A percentile compares a stretch with the other conserved stretches of the same genome.
Evolutionary conservation across 75 land plant species (phyloP).

Genomic region (Pinus tabuliformis): DNA sequence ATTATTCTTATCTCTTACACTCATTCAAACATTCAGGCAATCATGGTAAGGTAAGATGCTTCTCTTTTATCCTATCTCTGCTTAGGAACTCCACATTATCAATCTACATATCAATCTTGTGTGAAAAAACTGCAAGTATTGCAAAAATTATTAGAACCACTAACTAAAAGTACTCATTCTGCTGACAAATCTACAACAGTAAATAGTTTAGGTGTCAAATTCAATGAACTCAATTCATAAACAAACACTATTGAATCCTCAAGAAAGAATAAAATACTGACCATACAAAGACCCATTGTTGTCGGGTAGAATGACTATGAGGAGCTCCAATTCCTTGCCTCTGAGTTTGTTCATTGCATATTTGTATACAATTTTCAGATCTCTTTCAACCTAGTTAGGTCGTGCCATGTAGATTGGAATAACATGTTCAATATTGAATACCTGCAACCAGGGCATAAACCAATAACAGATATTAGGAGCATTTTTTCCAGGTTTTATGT

Average conservation of each 20-base stretch:
- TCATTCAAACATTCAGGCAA: not conserved
- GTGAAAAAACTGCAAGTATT: not conserved
- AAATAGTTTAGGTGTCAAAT: not conserved
- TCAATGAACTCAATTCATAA: not conserved
- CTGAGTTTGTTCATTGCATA: slow-evolving; percentile 42
- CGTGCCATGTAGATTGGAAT: slow-evolving; percentile 60
- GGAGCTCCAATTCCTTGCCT: slow-evolving; percentile 73
- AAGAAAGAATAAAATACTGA: slow-evolving; percentile 21
- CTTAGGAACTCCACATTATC: not conserved
- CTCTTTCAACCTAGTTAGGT: slow-evolving; percentile 74
- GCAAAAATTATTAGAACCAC: not conserved
- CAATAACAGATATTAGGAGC: not conserved
- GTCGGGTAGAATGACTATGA: slow-evolving; percentile 83
- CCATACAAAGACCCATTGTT: slow-evolving; percentile 88
- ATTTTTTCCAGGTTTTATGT: not conserved
- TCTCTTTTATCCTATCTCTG: not conserved
- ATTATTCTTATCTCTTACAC: slow-evolving; percentile 49
- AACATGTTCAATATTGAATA: slow-evolving; percentile 62
- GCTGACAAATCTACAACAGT: not conserved
- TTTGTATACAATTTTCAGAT: slow-evolving; percentile 50
- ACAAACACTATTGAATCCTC: not conserved
- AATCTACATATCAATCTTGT: no score
- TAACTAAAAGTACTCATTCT: not conserved
- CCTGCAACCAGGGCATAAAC: slow-evolving; percentile 28
- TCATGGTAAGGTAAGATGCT: not conserved